Percentiles rank a stretch among this genome's conserved stretches.
Conservation (phyloP, 2,329 filamentous ascomycete genomes). For the Tolypocladium nubicola region DNA sequence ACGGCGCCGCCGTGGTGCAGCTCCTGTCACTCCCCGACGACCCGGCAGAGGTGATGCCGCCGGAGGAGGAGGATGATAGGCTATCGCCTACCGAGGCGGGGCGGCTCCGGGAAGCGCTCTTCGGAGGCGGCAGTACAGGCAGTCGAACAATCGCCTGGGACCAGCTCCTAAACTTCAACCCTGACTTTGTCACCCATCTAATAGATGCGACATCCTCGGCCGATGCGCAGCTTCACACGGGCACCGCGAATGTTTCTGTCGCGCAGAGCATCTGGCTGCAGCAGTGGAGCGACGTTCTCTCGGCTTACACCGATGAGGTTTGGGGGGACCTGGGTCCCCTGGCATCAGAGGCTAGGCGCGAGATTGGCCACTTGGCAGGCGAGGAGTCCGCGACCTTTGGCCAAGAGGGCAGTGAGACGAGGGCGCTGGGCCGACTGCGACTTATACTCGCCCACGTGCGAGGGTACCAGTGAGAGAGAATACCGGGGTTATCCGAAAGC, state of each 20-base stretch:
- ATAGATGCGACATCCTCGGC: constrained; percentile 5
- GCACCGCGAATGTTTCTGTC: constrained; percentile 24
- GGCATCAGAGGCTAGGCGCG: constrained; percentile 42
- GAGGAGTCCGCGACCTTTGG: constrained; percentile 8
- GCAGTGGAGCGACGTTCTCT: constrained; percentile 46
- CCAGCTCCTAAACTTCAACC: constrained; percentile 39
- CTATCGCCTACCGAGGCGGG: constrained; percentile 17
- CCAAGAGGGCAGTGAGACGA: constrained; percentile 8
- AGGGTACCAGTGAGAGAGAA: constrained; percentile 8
- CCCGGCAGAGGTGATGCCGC: constrained; percentile 9
- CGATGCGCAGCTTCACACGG: constrained; percentile 20
- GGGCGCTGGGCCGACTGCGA: constrained; percentile 22
- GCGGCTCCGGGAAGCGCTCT: constrained; percentile 27
- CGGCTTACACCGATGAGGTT: constrained; percentile 52
- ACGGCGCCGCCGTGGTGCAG: constrained; percentile 21
- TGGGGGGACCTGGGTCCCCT: constrained; percentile 54
- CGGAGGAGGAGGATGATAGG: constrained; percentile 12
- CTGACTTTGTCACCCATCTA: constrained; percentile 26
- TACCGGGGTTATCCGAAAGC: background rate
- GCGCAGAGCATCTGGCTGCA: constrained; percentile 36
- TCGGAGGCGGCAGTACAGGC: constrained; percentile 10
- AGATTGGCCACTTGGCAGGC: constrained; percentile 34
- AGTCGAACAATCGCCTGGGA: constrained; percentile 24
- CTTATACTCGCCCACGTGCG: constrained; percentile 27
- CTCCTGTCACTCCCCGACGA: constrained; percentile 21